Conservation (phyloP, 1,284 basidiomycete genomes). For the Albatrellus sp. region DNA sequence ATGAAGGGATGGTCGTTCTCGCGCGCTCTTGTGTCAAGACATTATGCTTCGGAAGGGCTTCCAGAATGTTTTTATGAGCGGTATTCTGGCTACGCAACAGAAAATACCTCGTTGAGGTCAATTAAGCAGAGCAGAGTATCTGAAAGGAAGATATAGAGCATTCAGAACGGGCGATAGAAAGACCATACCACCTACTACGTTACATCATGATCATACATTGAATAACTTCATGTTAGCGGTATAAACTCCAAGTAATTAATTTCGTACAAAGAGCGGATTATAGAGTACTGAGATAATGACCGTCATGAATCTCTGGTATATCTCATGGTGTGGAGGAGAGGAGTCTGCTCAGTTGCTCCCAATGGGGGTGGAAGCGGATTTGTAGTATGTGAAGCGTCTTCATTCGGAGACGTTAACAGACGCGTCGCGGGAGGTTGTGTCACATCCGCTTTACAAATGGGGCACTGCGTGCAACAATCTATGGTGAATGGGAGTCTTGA, state of each 20-base stretch:
- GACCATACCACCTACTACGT: not conserved
- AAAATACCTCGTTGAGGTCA: too few species aligned
- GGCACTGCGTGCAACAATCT: constrained; percentile 43
- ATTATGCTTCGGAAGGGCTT: too few species aligned
- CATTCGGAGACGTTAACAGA: not conserved
- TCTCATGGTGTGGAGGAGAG: constrained; percentile 19
- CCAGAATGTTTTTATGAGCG: too few species aligned
- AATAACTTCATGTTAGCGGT: constrained; percentile 7
- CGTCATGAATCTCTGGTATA: constrained; percentile 3
- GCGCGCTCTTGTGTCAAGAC: too few species aligned
- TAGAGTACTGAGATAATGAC: constrained; percentile 9
- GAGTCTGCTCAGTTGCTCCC: constrained; percentile 21
- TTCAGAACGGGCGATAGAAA: not conserved
- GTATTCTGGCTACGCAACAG: too few species aligned
- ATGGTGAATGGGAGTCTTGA: not conserved
- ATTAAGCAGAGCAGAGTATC: too few species aligned
- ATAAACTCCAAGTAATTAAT: constrained; percentile 4
- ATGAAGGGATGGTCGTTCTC: not conserved
- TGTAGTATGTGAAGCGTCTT: constrained; percentile 8
- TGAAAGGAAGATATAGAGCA: too few species aligned
- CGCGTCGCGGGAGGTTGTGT: constrained; percentile 39
- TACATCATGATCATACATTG: not conserved
- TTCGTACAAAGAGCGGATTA: constrained; percentile 6
- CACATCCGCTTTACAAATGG: constrained; percentile 81
- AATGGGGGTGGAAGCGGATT: constrained; percentile 7